A percentile compares a stretch with the other conserved stretches of the same genome.
phyloP scores from a whole-genome alignment of 306 rosid genomes.

The Cyclanthera cordifolia region DNA sequence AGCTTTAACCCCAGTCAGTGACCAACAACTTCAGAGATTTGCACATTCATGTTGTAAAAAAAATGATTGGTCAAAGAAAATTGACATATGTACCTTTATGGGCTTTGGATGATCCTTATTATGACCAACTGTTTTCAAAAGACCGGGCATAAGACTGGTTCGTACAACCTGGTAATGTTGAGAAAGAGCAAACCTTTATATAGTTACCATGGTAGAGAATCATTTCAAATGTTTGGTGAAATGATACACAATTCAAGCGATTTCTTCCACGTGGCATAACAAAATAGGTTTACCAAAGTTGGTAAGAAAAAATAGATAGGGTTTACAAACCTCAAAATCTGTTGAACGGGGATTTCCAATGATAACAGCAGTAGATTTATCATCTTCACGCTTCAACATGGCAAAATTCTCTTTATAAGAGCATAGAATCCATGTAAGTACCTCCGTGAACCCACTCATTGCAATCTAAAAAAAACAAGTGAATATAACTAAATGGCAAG shows the following conservation, averaged over 20 bases:
- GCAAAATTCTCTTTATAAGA: constrained; percentile 64
- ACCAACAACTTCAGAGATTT: background rate
- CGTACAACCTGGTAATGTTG: constrained; percentile 47
- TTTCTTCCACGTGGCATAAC: constrained; percentile 2
- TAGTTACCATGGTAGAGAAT: background rate
- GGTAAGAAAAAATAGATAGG: background rate
- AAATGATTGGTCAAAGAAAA: background rate
- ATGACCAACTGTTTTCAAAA: constrained; percentile 70
- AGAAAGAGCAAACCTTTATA: constrained; percentile 8
- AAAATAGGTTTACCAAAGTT: background rate
- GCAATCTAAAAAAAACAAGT: constrained; percentile 45
- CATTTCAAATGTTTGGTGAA: background rate
- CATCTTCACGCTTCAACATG: constrained; percentile 68
- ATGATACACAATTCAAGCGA: background rate
- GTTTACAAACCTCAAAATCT: constrained; percentile 59
- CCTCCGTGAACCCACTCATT: constrained; percentile 79
- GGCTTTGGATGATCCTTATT: constrained; percentile 96
- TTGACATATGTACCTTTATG: constrained; percentile 44
- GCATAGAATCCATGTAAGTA: constrained; percentile 73
- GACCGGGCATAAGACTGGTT: constrained; percentile 81
- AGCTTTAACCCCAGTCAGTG: background rate
- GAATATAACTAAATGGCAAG: constrained; percentile 6
- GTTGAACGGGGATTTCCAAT: constrained; percentile 84
- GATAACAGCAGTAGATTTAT: constrained; percentile 50
- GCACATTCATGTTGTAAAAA: background rate